Conservation (phyloP, 129 eudicot genomes). For the carrot (Daucus carota) region DH1_v3.0 NC_030383.2:49298501-49299000, state of each 20-base stretch:
- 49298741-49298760: neutral
- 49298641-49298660: neutral
- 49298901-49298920: too few species aligned
- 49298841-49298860: neutral
- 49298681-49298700: neutral
- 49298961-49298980: too few species aligned
- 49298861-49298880: neutral
- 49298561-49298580: neutral
- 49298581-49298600: neutral
- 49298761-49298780: neutral
- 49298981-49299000: too few species aligned
- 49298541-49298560: conserved; percentile 7
- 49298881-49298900: neutral
- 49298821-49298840: neutral
- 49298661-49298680: conserved; percentile 2
- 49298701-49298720: neutral
- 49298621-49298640: neutral
- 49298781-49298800: neutral
- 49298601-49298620: neutral
- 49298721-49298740: neutral
- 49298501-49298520: conserved; percentile 20
- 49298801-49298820: neutral
- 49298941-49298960: too few species aligned
- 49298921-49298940: too few species aligned
- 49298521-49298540: conserved; percentile 13